These are phyloP conservation scores for Talaromyces sp. DNA, from an alignment of 2,329 filamentous ascomycete species.

Conservation along the genomic window DNA sequence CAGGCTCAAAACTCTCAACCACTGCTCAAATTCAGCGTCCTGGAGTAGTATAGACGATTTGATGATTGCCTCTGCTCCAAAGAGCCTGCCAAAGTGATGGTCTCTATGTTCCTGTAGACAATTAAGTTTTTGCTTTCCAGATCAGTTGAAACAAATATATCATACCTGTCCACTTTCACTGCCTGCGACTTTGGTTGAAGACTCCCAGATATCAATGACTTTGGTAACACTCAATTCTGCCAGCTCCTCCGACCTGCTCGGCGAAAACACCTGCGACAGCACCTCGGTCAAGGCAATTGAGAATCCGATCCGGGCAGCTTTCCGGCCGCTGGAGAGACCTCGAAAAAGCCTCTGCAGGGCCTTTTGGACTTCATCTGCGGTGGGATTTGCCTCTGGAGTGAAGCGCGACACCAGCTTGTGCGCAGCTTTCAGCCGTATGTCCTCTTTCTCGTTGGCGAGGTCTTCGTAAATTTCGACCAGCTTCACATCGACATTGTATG, in stretches of 20 bases:
- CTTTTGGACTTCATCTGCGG: slow-evolving; percentile 37
- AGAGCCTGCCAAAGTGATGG: slow-evolving; percentile 76
- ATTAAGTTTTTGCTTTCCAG: not conserved
- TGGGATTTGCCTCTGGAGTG: slow-evolving; percentile 33
- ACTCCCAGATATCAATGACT: slow-evolving; percentile 48
- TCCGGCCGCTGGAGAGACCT: slow-evolving; percentile 83
- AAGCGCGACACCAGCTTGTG: slow-evolving; percentile 40
- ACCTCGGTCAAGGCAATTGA: slow-evolving; percentile 83
- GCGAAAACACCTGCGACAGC: slow-evolving; percentile 59
- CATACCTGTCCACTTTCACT: slow-evolving; percentile 51
- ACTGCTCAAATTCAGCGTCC: slow-evolving; percentile 46
- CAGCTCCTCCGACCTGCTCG: slow-evolving; percentile 18
- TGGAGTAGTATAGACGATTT: slow-evolving; percentile 68
- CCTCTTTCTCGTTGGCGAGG: slow-evolving; percentile 42
- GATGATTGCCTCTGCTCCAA: slow-evolving; percentile 81
- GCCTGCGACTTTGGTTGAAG: slow-evolving; percentile 47
- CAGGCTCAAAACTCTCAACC: slow-evolving; percentile 61
- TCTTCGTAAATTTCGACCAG: slow-evolving; percentile 47
- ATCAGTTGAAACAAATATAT: not conserved
- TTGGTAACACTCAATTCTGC: slow-evolving; percentile 34
- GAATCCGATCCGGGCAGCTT: slow-evolving; percentile 82
- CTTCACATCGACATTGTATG: slow-evolving; percentile 38
- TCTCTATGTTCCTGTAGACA: slow-evolving; percentile 73
- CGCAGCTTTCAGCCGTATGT: slow-evolving; percentile 42
- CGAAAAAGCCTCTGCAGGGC: slow-evolving; percentile 64